Base-by-base conservation (phyloP, 371 early-diverging fungal genomes). In the Haplosporangium sp. region DNA sequence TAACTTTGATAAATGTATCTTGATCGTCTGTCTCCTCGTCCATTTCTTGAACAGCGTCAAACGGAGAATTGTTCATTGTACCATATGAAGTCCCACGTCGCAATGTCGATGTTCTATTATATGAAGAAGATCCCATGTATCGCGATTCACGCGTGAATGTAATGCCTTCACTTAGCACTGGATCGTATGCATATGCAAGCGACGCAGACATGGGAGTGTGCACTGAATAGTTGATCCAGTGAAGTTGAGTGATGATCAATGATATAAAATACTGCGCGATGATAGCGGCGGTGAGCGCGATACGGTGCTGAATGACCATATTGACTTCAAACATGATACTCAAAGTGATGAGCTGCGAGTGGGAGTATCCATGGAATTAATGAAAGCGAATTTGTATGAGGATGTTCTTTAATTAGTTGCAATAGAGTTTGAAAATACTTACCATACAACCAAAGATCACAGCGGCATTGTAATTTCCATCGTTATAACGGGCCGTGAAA, bases 171-270 rank as follows among this genome's bases (percentile, higher is more conserved):
- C 48, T 59, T 34, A 81, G 27, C 47, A 69, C 44, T 9, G 82
- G 82, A 39, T 79, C 81, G 55, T 81, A 81, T 2, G 61, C 66
- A 35, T 74, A 81, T 15, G 61, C 65, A 2, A 74, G 63, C 2
- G 72, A 52, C 5, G 82, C 82, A 15, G 82, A 81, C 75, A 81
- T 72, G 47, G 82, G 82, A 15, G 82, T 81, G 66, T 81, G 75
- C 10, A 69, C 71, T 1, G 82, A 81, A 37, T 81, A 81, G 10
- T 66, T 57, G 52, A 81, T 74, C 82, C 82, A 81, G 27, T 81
- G 75, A 8, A 74, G 38, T 38, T 81, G 82, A 3, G 82, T 75
- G 34, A 81, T 9, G 47, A 75, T 8, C 5, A 74, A 9, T 15
- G 82, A 71, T 5, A 65, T 39, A n/a, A 47, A 34, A 34, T 81